These are phyloP conservation scores for Starmerella scarabaei DNA, from an alignment of 805 yeast genomes.

Conservation along the genomic window DNA sequence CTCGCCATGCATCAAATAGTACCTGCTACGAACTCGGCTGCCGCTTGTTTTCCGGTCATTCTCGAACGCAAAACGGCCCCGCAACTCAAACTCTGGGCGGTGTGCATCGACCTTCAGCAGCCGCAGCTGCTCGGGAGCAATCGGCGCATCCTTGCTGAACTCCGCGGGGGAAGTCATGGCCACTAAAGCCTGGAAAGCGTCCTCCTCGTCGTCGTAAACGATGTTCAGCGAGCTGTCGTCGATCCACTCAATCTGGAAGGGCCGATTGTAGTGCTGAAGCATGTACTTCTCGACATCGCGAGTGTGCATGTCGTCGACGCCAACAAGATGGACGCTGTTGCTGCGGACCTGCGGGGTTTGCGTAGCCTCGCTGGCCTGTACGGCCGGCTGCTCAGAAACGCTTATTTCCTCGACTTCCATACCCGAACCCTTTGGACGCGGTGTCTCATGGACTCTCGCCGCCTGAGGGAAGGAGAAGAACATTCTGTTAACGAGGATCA, in stretches of 20 bases:
- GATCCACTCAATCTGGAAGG: slow-evolving; percentile 45
- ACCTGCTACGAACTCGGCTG: slow-evolving; percentile 46
- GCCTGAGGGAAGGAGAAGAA: too few relatives aligned
- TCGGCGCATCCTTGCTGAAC: slow-evolving; percentile 11
- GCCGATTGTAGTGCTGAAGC: slow-evolving; percentile 32
- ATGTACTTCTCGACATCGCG: slow-evolving; percentile 45
- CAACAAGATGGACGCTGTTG: slow-evolving; percentile 39
- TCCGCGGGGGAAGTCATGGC: slow-evolving; percentile 27
- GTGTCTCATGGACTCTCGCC: too few relatives aligned
- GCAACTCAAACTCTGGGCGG: slow-evolving; percentile 28
- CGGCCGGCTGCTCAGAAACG: not conserved
- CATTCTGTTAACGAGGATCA: too few relatives aligned
- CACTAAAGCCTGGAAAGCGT: slow-evolving; percentile 31
- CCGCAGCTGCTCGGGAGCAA: slow-evolving; percentile 20
- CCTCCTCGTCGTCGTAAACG: slow-evolving; percentile 36
- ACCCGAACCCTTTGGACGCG: too few relatives aligned
- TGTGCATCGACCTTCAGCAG: slow-evolving; percentile 28
- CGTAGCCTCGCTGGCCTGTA: not conserved
- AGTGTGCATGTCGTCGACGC: slow-evolving; percentile 54
- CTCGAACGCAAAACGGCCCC: slow-evolving; percentile 38
- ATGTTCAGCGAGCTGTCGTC: slow-evolving; percentile 48
- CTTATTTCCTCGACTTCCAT: not conserved
- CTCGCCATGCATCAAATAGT: slow-evolving; percentile 59
- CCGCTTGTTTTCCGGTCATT: slow-evolving; percentile 46
- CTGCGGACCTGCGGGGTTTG: slow-evolving; percentile 26